Evolutionary conservation across 2,329 filamentous ascomycete genomes (phyloP), one percentile per base, ranked within the genome.

Genomic region (Fusarium multiceps): DNA sequence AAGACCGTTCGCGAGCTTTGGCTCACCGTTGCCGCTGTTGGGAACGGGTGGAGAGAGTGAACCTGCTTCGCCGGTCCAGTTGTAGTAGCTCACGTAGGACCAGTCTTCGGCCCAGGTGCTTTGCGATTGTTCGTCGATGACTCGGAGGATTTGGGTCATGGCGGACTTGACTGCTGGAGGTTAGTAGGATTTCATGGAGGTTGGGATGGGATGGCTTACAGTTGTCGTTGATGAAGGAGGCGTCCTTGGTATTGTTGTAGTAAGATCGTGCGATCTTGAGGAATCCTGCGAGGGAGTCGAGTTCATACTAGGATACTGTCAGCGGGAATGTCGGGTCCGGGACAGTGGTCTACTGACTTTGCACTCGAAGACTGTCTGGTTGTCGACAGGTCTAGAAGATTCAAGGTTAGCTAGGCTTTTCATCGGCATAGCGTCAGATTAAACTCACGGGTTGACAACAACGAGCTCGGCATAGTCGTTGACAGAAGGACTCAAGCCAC

Each of bases 81-180:
- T 68, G n/a, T 68, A 68, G 41, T 68, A 68, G 34, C 65, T 68
- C 13, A 68, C 16, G 20, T 59, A 68, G 0, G 48, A 27, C 65
- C 65, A 68, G 10, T 68, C 53, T 1, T 68, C 48, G 4, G 65
- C 64, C 65, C 65, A 68, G 1, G 65, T 68, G 2, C 63, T 68
- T 12, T 64, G 65, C 0, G 65, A 68, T 8, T 68, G 65, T 3
- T 68, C 63, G 2, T 68, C 45, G 0, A 68, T 59, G 1, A 68
- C 65, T 0, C 59, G 32, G 1, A 68, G 43, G 3, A 68, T 68
- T 0, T 68, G 65, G 6, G 45, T 45, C 63, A 68, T 64, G 0
- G 65, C 65, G 2, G 54, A 37, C 18, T 64, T 63, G 10, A 53
- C 64, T 67, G 11, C 34, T 10, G 5, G 0, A 0, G 11, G 4